Base-by-base conservation (phyloP, 1,284 basidiomycete species). In the Microbotryum saponariae region DNA sequence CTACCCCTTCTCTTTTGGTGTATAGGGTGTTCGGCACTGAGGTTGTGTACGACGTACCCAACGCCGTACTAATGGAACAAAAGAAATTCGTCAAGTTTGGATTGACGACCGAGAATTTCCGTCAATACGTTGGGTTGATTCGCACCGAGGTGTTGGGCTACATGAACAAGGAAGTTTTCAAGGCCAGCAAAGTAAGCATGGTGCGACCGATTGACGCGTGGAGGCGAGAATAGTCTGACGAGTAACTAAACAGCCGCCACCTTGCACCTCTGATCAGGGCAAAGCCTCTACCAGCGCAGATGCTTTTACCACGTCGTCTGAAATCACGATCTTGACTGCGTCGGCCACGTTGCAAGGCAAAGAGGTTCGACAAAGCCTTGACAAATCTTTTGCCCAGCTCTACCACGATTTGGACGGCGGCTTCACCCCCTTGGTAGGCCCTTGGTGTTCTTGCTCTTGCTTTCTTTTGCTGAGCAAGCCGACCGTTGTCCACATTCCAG, bases 51-150 rank as follows among this genome's bases (percentile, higher is more conserved):
- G 97, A 74, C 86, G 91, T 69, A 60, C 94, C 96, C 37, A 98
- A 98, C 76, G 87, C 92, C 60, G 81, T 91, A 56, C 86, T 99
- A 75, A 98, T 99, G 94, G 93, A 99, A 75, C 96, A 99, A 77
- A 99, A 99, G 82, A 89, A 88, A 76, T 97, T 98, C 70, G 79
- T 79, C 66, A 78, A 77, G 58, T 86, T 91, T 69, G 93, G 94
- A 49, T 83, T 99, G 10, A 89, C 91, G 9, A 84, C 83, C 23
- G 94, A 98, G 42, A 94, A 96, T 75, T 87, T 99, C 77, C 84
- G 86, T 46, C 82, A 84, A 49, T 98, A 99, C 73, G 87, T 96
- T 45, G 84, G 85, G 58, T 87, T 97, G 83, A 91, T 99, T 70
- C 85, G 86, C 63, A 80, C 88, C 46, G 93, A 97, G 76, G 85